These are phyloP conservation scores for Stephania cephalantha DNA, from an alignment of 164 flowering plant species.

Conservation along the genomic window DNA sequence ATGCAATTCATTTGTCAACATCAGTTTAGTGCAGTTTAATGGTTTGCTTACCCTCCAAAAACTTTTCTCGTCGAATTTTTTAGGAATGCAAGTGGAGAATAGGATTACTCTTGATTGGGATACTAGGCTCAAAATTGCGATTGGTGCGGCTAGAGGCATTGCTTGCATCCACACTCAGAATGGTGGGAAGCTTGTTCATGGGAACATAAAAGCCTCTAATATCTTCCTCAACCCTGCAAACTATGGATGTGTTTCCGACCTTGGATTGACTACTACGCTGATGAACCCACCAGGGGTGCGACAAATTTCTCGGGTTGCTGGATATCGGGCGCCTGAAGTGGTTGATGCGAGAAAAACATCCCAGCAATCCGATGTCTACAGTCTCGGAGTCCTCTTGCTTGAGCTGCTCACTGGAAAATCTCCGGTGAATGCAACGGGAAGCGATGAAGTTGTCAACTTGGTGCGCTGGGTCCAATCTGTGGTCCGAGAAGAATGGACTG, in stretches of 20 bases:
- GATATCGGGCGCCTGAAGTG: constrained; percentile 63
- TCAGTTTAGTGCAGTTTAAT: neutral
- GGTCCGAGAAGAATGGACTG: constrained; percentile 67
- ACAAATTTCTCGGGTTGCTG: constrained; percentile 30
- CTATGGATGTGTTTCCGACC: constrained; percentile 46
- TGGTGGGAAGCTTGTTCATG: constrained; percentile 44
- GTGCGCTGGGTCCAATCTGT: constrained; percentile 73
- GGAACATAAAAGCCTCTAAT: constrained; percentile 72
- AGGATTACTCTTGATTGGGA: constrained; percentile 59
- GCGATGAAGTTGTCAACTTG: constrained; percentile 43
- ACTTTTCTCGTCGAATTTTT: neutral
- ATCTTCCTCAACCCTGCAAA: constrained; percentile 42
- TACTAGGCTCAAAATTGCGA: constrained; percentile 42
- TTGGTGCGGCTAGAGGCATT: constrained; percentile 58
- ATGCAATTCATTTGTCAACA: neutral
- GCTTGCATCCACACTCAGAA: constrained; percentile 50
- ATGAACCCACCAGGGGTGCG: constrained; percentile 31
- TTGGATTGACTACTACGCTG: constrained; percentile 47
- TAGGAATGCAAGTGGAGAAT: constrained; percentile 71
- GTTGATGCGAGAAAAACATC: constrained; percentile 35
- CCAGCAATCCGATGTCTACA: constrained; percentile 62
- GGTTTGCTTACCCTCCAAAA: neutral
- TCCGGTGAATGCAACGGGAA: constrained; percentile 38
- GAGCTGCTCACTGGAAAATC: constrained; percentile 65
- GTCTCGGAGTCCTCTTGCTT: constrained; percentile 63